These are phyloP conservation scores for Withania somnifera DNA, from an alignment of 305 asterid genomes.

Conservation along the genomic window DNA sequence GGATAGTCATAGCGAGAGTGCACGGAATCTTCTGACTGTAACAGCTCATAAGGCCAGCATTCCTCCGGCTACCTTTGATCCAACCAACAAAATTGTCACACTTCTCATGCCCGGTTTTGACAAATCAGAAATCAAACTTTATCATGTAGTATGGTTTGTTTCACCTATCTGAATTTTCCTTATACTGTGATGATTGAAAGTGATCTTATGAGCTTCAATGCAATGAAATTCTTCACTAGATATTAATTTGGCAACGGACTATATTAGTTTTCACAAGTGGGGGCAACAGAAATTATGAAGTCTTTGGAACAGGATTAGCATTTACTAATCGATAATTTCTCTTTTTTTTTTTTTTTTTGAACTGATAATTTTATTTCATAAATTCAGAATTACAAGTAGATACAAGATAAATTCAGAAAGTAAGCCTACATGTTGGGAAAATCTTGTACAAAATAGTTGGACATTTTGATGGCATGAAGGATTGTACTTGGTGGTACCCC, in stretches of 20 bases:
- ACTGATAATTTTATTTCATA: too few species aligned
- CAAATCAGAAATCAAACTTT: constrained; percentile 95
- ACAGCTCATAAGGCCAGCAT: constrained; percentile 14
- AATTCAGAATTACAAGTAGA: too few species aligned
- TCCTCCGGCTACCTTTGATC: constrained; percentile 49
- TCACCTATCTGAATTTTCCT: not conserved
- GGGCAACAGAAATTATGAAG: not conserved
- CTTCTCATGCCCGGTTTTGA: constrained; percentile 97
- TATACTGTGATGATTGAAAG: not conserved
- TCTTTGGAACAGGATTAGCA: not conserved
- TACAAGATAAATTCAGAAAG: too few species aligned
- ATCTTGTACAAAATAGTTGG: too few species aligned
- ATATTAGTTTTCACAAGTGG: too few species aligned
- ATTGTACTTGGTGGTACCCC: too few species aligned
- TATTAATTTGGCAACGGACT: not conserved
- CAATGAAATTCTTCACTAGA: not conserved
- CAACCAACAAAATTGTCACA: constrained; percentile 49
- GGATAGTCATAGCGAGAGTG: constrained; percentile 36
- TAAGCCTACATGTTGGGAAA: too few species aligned
- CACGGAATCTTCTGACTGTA: constrained; percentile 38
- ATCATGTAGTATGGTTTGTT: constrained; percentile 20
- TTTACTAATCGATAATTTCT: not conserved
- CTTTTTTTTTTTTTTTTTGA: too few species aligned
- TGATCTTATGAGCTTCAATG: not conserved
- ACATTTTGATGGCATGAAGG: too few species aligned